These are phyloP conservation scores for Pleurotus salmoneostramineus DNA, from an alignment of 768 basidiomycete species.

Conservation along the genomic window DNA sequence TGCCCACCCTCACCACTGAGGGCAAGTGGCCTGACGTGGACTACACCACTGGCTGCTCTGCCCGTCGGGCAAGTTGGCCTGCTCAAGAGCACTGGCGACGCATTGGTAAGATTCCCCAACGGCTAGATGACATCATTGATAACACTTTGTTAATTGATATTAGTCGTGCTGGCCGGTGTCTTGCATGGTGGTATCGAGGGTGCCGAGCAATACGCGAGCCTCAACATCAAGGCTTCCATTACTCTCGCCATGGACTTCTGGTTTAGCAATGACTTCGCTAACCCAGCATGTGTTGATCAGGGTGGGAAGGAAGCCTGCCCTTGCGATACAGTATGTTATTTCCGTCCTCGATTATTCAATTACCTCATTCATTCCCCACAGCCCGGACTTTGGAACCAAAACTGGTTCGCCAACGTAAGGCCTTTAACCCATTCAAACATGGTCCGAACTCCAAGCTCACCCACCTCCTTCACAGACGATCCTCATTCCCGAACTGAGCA, in stretches of 20 bases:
- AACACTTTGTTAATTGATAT: not conserved
- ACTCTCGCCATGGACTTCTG: conserved; percentile 57
- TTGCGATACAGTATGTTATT: conserved; percentile 35
- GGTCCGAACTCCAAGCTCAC: not conserved
- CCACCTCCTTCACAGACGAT: conserved; percentile 38
- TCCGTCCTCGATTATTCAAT: not conserved
- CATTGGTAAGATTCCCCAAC: conserved; percentile 31
- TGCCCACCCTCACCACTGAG: conserved; percentile 38
- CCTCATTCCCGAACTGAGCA: conserved; percentile 54
- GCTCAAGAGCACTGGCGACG: conserved; percentile 56
- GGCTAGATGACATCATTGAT: not conserved
- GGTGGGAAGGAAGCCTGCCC: conserved; percentile 54
- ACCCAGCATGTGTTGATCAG: conserved; percentile 45
- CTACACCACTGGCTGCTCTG: conserved; percentile 59
- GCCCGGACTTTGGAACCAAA: conserved; percentile 46
- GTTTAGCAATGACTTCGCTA: conserved; percentile 58
- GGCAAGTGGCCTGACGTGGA: conserved; percentile 61
- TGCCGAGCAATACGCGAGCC: conserved; percentile 35
- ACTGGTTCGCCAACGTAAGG: conserved; percentile 59
- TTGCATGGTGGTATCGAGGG: conserved; percentile 50
- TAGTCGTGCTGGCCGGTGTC: conserved; percentile 51
- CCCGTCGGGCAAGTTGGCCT: conserved; percentile 67
- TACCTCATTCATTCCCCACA: not conserved
- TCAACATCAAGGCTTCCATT: conserved; percentile 34
- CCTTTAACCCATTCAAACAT: not conserved